A percentile compares a stretch with the other conserved stretches of the same genome.
phyloP scores from a whole-genome alignment of 148 eudicot genomes.

The Pouteria glomerata region DNA sequence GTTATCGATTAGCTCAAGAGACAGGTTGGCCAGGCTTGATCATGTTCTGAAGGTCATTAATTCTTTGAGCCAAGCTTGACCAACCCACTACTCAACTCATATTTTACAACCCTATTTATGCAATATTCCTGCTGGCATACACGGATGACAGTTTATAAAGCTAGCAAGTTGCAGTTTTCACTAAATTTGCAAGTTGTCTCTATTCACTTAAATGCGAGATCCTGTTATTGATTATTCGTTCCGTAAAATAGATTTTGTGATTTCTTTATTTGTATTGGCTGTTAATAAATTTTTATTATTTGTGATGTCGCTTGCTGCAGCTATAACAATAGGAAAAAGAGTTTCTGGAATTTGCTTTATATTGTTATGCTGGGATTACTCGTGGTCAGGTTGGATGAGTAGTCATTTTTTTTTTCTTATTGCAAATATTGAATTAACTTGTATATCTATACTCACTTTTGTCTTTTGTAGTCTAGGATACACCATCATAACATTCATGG shows the following conservation, averaged over 20 bases:
- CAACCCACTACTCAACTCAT: not conserved
- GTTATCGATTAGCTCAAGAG: not conserved
- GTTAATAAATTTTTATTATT: not conserved
- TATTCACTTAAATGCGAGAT: not conserved
- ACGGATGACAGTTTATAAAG: no score
- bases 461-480: constrained; percentile 70
- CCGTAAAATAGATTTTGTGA: not conserved
- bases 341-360: constrained; percentile 60
- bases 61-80: not conserved
- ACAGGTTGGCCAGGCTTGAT: not conserved
- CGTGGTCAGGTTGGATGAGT: constrained; percentile 55
- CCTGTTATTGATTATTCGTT: not conserved
- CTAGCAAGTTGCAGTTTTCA: no score
- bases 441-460: constrained; percentile 12
- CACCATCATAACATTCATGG: constrained; percentile 64
- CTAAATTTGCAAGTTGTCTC: not conserved
- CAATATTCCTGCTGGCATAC: no score
- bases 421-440: not conserved
- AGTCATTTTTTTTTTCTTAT: not conserved
- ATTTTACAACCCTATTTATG: no score
- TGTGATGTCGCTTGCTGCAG: constrained; percentile 30
- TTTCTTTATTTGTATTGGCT: not conserved
- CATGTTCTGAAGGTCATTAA: not conserved
- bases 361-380: constrained; percentile 56
- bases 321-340: constrained; percentile 79